Conservation (phyloP, 805 yeast species). For the Candida takata region DNA sequence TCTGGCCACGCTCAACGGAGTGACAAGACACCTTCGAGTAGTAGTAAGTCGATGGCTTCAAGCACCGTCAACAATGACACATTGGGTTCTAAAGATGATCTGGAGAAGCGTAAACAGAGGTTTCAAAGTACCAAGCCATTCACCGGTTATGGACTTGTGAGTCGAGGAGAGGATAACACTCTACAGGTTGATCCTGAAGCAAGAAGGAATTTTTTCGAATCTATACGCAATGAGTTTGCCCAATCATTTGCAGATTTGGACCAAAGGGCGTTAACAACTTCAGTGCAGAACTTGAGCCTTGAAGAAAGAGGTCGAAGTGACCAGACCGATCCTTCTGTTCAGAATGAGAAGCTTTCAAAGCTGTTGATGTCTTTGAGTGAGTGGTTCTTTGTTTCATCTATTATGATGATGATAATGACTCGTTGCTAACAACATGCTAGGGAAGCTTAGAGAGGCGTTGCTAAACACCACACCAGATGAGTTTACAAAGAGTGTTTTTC, state of each 20-base stretch:
- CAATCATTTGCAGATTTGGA: background rate
- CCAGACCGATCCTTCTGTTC: slow-evolving; percentile 2
- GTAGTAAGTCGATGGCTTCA: too few species aligned
- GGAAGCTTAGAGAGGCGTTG: slow-evolving; percentile 54
- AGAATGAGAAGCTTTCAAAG: slow-evolving; percentile 9
- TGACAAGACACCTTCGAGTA: too few species aligned
- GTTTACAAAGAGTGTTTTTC: slow-evolving; percentile 39
- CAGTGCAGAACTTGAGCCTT: slow-evolving; percentile 1
- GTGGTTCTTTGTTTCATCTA: too few species aligned
- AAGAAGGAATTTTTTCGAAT: slow-evolving; percentile 33
- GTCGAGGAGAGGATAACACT: slow-evolving; percentile 51
- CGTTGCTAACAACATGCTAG: slow-evolving; percentile 3
- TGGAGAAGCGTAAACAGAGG: slow-evolving; percentile 27
- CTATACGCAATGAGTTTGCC: slow-evolving; percentile 26
- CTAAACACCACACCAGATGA: slow-evolving; percentile 31
- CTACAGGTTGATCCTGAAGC: slow-evolving; percentile 38
- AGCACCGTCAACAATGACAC: too few species aligned
- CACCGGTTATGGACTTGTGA: slow-evolving; percentile 44
- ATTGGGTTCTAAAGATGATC: slow-evolving; percentile 5
- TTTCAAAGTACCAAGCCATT: slow-evolving; percentile 24
- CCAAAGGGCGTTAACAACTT: background rate
- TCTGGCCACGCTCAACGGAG: too few species aligned
- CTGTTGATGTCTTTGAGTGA: slow-evolving; percentile 29
- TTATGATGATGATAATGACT: too few species aligned
- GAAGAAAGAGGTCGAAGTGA: background rate